Conservation (phyloP, 2,329 filamentous ascomycete genomes). For the Elsinoe arachidis region DNA sequence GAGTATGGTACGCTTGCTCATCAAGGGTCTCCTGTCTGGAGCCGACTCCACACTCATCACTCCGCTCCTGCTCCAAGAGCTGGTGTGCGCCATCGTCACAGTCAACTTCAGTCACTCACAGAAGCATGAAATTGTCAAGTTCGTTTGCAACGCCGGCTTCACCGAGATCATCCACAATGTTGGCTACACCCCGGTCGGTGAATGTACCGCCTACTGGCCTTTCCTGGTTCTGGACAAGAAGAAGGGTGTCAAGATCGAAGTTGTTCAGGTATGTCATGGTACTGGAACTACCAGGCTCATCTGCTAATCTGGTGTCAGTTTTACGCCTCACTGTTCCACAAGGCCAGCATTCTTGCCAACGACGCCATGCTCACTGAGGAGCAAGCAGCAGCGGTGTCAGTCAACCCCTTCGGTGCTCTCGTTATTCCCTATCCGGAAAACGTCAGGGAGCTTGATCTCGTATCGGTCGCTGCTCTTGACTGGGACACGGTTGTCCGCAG, state of each 20-base stretch:
- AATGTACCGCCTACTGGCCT: slow-evolving; percentile 21
- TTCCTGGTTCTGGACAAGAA: slow-evolving; percentile 24
- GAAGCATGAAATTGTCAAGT: slow-evolving; percentile 21
- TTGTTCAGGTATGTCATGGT: slow-evolving; percentile 20
- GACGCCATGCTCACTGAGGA: slow-evolving; percentile 15
- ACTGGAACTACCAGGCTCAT: not conserved
- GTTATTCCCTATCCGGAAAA: slow-evolving; percentile 21
- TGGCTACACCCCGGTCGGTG: slow-evolving; percentile 20
- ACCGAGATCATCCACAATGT: slow-evolving; percentile 19
- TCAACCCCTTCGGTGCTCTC: slow-evolving; percentile 23
- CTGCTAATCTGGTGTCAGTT: slow-evolving; percentile 15
- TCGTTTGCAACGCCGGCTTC: slow-evolving; percentile 18
- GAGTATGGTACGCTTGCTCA: slow-evolving; percentile 21
- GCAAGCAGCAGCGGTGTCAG: slow-evolving; percentile 14
- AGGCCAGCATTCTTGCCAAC: slow-evolving; percentile 15
- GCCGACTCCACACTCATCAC: slow-evolving; percentile 18
- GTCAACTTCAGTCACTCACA: slow-evolving; percentile 28
- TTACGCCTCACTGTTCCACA: slow-evolving; percentile 22
- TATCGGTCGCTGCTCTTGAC: slow-evolving; percentile 22
- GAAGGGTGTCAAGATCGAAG: slow-evolving; percentile 18
- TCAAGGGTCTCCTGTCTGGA: slow-evolving; percentile 18
- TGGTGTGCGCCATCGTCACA: slow-evolving; percentile 24
- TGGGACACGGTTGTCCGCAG: slow-evolving; percentile 17
- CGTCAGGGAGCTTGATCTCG: slow-evolving; percentile 17
- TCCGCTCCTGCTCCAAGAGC: slow-evolving; percentile 24